Percentiles rank a stretch among this genome's conserved stretches.
These are phyloP conservation scores for Trichoderma asperelloides DNA, from an alignment of 495 filamentous ascomycete species.

Conservation along the genomic window DNA sequence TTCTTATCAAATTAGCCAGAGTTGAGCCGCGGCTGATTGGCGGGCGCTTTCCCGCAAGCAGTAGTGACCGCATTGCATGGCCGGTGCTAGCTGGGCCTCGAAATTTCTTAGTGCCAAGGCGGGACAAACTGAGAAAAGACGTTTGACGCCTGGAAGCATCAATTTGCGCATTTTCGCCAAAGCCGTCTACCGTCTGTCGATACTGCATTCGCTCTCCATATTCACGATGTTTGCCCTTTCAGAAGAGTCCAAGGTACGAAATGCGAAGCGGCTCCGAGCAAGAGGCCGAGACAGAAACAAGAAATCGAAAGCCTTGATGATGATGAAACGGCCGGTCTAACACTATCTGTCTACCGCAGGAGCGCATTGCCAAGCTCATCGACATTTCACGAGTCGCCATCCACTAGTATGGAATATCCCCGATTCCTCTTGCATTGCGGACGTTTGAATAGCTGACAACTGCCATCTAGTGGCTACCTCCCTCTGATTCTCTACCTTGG, in stretches of 20 bases:
- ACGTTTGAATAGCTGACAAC: constrained; percentile 23
- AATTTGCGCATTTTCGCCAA: neutral
- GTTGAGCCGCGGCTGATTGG: neutral
- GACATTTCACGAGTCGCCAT: constrained; percentile 91
- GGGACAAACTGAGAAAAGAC: neutral
- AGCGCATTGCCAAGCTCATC: constrained; percentile 91
- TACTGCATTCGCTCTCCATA: neutral
- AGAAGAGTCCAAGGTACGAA: constrained; percentile 84
- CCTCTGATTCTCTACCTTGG: constrained; percentile 96
- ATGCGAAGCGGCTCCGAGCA: neutral
- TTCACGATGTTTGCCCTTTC: constrained; percentile 76
- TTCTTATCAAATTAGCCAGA: neutral
- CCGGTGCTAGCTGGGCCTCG: neutral
- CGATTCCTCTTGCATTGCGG: constrained; percentile 9
- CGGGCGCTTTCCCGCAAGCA: neutral
- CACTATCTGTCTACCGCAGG: constrained; percentile 40
- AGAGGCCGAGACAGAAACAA: neutral
- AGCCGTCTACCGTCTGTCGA: neutral
- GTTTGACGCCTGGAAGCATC: neutral
- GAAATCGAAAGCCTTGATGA: neutral
- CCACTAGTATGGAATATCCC: constrained; percentile 64
- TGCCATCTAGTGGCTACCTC: constrained; percentile 69
- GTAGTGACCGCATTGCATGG: neutral
- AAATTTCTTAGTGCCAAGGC: constrained; percentile 5
- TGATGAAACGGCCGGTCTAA: neutral